A percentile compares a stretch with the other conserved stretches of the same genome.
Evolutionary conservation across 768 basidiomycete species (phyloP).

Genomic region (Termitomyces sp.): DNA sequence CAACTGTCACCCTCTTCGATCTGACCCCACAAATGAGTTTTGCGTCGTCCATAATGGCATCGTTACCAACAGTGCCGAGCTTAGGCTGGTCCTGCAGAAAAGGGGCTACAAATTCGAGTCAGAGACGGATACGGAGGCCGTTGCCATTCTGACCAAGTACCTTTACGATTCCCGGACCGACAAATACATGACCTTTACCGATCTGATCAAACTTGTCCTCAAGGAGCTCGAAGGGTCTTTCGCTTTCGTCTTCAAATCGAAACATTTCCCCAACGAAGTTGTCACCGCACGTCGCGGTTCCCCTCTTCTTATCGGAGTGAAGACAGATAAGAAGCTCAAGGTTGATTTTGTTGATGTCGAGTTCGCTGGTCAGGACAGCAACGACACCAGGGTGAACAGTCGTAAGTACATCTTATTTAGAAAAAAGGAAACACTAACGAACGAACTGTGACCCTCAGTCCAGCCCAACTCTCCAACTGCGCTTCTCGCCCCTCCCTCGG

Average conservation of each 20-base stretch:
- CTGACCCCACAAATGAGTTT: slow-evolving; percentile 80
- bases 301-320: slow-evolving; percentile 94
- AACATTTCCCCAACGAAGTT: slow-evolving; percentile 92
- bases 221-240: slow-evolving; percentile 99
- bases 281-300: slow-evolving; percentile 97
- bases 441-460: slow-evolving; percentile 23
- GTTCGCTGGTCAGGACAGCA: slow-evolving; percentile 71
- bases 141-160: slow-evolving; percentile 94
- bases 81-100: slow-evolving; percentile 91
- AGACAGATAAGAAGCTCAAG: slow-evolving; percentile 99
- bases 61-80: slow-evolving; percentile 89
- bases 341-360: slow-evolving; percentile 99
- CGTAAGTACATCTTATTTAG: slow-evolving; percentile 27
- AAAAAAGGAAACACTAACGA: slow-evolving; percentile 1
- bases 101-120: slow-evolving; percentile 91
- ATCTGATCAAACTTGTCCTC: slow-evolving; percentile 90
- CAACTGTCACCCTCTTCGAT: slow-evolving; percentile 95
- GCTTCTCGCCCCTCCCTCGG: slow-evolving; percentile 64
- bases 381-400: slow-evolving; percentile 34
- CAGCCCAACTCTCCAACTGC: slow-evolving; percentile 49
- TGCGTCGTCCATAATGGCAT: slow-evolving; percentile 98
- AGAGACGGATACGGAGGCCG: slow-evolving; percentile 98
- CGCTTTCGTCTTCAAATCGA: slow-evolving; percentile 98
- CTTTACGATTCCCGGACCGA: slow-evolving; percentile 90
- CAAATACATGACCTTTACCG: slow-evolving; percentile 84